Evolutionary conservation across 2,329 filamentous ascomycete species (phyloP), one percentile per base, ranked within the genome.

Genomic region (Fusarium sp.): DNA sequence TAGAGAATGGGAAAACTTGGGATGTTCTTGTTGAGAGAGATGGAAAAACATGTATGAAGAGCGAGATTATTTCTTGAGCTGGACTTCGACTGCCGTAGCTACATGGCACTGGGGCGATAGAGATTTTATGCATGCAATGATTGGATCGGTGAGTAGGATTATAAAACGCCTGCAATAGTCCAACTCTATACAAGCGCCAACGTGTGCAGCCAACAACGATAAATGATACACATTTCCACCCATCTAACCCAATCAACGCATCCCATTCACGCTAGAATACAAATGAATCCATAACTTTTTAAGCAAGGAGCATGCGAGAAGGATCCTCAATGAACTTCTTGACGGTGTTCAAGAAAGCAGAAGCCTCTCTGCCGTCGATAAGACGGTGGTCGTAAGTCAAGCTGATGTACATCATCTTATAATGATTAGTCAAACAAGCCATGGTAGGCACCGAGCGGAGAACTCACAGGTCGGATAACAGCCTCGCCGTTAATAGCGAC

Each of bases 281-380:
- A 74, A 63, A 51, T 30, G 7, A 57, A 19, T 23, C 16, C 28
- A 19, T 21, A 23, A 42, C n/a, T 39, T 30, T 18, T 62, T 65
- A 74, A 84, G 85, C 86, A 84, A 90, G 48, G 80, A 54, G 78
- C 75, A 34, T 84, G 82, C 56, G 81, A 70, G 76, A 87, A 81
- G 54, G 88, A 56, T 77, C 76, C 63, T 77, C 74, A 7, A 78
- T 74, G 50, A 76, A 72, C 69, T 74, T 72, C 67, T 77, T 78
- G 42, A 78, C 76, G 7, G 69, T 61, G 57, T 78, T 78, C 41
- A 77, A 84, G 74, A 90, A 90, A 69, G 88, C 86, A 73, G 88
- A 88, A 71, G 89, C 88, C 44, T 86, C 85, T 4, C 86, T 84
- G 28, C 87, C 87, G 48, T 85, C 82, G 65, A 90, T 88, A 62